Evolutionary conservation across 495 filamentous ascomycete genomes (phyloP).

Genomic region (Penicillium salamii): DNA sequence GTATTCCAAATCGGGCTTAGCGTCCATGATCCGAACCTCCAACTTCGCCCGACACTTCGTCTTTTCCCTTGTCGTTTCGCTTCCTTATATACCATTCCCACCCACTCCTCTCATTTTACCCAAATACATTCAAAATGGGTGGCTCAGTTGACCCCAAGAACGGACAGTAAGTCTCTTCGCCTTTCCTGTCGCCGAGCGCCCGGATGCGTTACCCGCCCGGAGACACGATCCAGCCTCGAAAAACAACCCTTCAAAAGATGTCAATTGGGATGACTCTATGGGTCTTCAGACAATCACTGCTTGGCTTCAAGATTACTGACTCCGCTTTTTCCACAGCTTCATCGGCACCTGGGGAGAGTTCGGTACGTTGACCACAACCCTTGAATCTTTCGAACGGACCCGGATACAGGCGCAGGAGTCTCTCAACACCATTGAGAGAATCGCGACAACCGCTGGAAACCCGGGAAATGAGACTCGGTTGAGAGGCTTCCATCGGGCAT

Average conservation of each 20-base stretch:
- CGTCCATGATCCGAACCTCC: constrained; percentile 20
- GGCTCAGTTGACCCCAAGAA: constrained; percentile 61
- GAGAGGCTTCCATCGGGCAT: not conserved
- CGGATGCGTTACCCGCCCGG: constrained; percentile 24
- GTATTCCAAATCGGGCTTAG: constrained; percentile 43
- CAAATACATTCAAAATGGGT: constrained; percentile 59
- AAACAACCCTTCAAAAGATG: constrained; percentile 1
- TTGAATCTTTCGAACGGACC: constrained; percentile 10
- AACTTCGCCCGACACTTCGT: constrained; percentile 36
- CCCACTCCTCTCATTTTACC: constrained; percentile 18
- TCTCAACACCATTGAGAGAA: not conserved
- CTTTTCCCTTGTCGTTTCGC: constrained; percentile 28
- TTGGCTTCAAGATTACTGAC: constrained; percentile 19
- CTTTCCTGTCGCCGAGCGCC: constrained; percentile 16
- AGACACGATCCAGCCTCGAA: too few relatives aligned
- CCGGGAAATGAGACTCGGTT: not conserved
- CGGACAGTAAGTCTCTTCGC: constrained; percentile 61
- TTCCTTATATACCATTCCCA: constrained; percentile 18
- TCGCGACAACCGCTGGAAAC: not conserved
- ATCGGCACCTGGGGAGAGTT: constrained; percentile 83
- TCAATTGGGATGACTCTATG: not conserved
- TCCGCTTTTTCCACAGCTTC: constrained; percentile 54
- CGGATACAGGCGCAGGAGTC: constrained; percentile 11
- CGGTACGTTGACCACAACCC: constrained; percentile 56
- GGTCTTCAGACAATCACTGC: not conserved